phyloP scores from a whole-genome alignment of 2,329 filamentous ascomycete species.

The Exophiala sp. region DNA sequence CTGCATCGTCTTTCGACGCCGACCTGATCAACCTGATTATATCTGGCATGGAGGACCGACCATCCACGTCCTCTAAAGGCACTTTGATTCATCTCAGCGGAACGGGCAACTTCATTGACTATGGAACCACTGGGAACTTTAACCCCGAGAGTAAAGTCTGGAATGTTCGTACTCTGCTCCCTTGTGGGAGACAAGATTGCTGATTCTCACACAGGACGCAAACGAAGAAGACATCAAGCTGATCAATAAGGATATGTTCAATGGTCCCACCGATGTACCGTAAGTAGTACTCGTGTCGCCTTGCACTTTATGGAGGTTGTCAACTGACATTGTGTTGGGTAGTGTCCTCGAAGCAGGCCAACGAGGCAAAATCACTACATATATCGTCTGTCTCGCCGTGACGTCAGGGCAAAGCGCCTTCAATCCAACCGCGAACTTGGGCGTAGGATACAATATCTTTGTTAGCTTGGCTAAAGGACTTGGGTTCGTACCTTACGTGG shows the following conservation, averaged over 20 bases:
- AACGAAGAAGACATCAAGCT: constrained; percentile 17
- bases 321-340: too few relatives aligned
- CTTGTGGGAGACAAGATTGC: neutral
- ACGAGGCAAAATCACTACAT: constrained; percentile 16
- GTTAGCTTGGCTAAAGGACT: constrained; percentile 4
- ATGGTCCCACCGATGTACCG: constrained; percentile 13
- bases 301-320: too few relatives aligned
- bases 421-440: constrained; percentile 9
- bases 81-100: constrained; percentile 18
- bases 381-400: constrained; percentile 15
- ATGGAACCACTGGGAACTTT: constrained; percentile 14
- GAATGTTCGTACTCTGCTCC: constrained; percentile 10
- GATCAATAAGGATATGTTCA: constrained; percentile 17
- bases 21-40: constrained; percentile 12
- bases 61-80: constrained; percentile 6
- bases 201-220: constrained; percentile 8
- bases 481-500: constrained; percentile 16
- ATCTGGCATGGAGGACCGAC: constrained; percentile 16
- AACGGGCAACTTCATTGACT: constrained; percentile 19
- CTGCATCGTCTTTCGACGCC: constrained; percentile 14
- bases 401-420: constrained; percentile 13
- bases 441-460: constrained; percentile 12
- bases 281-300: neutral
- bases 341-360: constrained; percentile 16
- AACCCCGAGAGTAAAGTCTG: constrained; percentile 21